These are phyloP conservation scores for Novymonas esmeraldas DNA, from an alignment of 208 protist genomes.

Conservation along the genomic window DNA sequence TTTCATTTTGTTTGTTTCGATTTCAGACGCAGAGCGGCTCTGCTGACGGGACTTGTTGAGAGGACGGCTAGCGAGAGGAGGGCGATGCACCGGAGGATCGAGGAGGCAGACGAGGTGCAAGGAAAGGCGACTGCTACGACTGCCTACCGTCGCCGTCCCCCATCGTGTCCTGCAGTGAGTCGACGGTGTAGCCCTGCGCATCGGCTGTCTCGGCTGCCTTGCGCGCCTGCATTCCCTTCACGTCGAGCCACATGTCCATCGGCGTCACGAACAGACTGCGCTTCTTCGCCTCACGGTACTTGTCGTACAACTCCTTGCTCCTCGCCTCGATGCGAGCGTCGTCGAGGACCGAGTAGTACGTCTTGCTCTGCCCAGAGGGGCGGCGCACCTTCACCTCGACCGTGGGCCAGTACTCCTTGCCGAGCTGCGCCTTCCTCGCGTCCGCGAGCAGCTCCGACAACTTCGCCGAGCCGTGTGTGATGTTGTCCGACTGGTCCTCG, in stretches of 20 bases:
- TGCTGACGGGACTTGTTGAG: too few species aligned
- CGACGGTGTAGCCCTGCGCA: slow-evolving; percentile 78
- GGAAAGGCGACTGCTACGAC: too few species aligned
- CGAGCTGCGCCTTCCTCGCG: slow-evolving; percentile 86
- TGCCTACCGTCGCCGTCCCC: slow-evolving; percentile 27
- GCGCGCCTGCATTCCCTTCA: slow-evolving; percentile 80
- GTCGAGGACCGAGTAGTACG: slow-evolving; percentile 87
- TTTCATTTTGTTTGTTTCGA: too few species aligned
- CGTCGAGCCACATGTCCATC: slow-evolving; percentile 89
- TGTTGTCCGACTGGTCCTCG: slow-evolving; percentile 88
- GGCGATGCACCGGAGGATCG: too few species aligned
- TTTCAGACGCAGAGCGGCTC: too few species aligned
- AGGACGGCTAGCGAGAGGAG: too few species aligned
- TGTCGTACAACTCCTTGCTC: slow-evolving; percentile 79
- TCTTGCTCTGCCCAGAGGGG: slow-evolving; percentile 85
- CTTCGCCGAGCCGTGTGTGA: slow-evolving; percentile 79
- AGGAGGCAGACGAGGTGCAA: too few species aligned
- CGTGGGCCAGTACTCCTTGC: slow-evolving; percentile 87
- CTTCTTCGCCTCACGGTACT: slow-evolving; percentile 89
- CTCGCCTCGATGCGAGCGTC: slow-evolving; percentile 80
- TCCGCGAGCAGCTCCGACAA: slow-evolving; percentile 85
- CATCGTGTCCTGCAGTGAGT: slow-evolving; percentile 53
- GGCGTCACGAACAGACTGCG: slow-evolving; percentile 89
- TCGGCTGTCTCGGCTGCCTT: slow-evolving; percentile 64
- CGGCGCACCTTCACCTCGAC: slow-evolving; percentile 91